phyloP scores from a whole-genome alignment of 495 filamentous ascomycete genomes.

The Neurospora terricola region DNA sequence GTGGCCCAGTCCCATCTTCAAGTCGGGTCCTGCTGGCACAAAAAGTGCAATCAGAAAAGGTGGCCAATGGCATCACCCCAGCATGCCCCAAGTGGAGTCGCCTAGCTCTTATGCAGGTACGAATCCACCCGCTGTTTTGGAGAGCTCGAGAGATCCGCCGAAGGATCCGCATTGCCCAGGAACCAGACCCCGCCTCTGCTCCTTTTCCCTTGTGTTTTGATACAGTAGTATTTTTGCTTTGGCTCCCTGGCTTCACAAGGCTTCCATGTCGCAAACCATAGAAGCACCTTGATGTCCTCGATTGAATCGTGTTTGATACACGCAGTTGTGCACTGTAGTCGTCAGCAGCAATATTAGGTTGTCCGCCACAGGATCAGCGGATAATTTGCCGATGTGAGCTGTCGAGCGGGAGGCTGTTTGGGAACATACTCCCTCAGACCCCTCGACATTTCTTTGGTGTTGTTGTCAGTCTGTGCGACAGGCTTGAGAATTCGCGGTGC shows the following conservation, averaged over 20 bases:
- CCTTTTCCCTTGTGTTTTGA: neutral
- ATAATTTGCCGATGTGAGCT: neutral
- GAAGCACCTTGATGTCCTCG: neutral
- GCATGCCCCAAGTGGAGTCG: neutral
- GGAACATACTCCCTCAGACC: neutral
- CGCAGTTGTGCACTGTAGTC: neutral
- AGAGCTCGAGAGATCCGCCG: neutral
- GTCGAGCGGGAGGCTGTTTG: neutral
- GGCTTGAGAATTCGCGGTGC: neutral
- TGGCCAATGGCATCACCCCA: neutral
- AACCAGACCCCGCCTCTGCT: neutral
- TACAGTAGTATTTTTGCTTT: neutral
- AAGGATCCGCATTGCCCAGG: slow-evolving; percentile 1
- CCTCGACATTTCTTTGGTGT: neutral
- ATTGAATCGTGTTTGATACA: too few relatives aligned
- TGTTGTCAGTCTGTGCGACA: neutral
- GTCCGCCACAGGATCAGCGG: neutral
- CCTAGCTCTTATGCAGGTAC: slow-evolving; percentile 6
- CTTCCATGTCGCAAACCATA: neutral
- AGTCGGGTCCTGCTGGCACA: neutral
- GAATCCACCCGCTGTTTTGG: slow-evolving; percentile 1
- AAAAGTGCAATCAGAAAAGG: neutral
- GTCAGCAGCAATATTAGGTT: neutral
- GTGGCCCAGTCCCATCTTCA: neutral
- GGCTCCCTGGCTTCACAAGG: neutral